Evolutionary conservation across 108 stramenopile genomes (phyloP), one percentile per base, ranked within the genome.

Genomic region (Fistulifera solaris): DNA sequence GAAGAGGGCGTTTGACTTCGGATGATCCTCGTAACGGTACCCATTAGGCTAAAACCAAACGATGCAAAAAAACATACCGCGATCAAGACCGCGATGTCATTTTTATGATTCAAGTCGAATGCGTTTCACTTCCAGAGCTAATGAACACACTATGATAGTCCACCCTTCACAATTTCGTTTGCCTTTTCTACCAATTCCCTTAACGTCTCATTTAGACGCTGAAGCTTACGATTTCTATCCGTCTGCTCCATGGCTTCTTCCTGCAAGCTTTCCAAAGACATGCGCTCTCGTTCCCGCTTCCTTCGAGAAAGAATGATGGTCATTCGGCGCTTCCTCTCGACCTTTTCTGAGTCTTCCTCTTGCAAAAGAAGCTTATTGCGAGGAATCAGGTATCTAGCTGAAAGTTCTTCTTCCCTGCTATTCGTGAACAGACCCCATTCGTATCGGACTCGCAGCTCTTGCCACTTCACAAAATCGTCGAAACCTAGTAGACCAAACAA

Each of bases 281-380:
- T 59, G 8, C 31, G 18, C 27, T 59, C 47, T 18, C 58, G 26
- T 16, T 48, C 58, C 16, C 58, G 58, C 25, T 48, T 48, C 12
- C 47, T 28, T 11, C 47, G 46, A 13, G 58, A 27, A 38, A 26
- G 46, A 18, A 59, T 21, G 22, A 48, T 27, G 18, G 46, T 59
- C 58, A 59, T 59, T 48, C 58, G 22, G 7, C 58, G 48, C 24
- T 59, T 59, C 19, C 47, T 44, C 22, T 59, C 58, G 13, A 27
- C 28, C 27, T 38, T 48, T 18, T 57, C 56, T 2, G 40, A 39
- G 13, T 38, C 56, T 12, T 15, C 21, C 18, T 42, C 12, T 19
- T 21, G 25, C 19, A 21, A 45, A 14, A 57, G 4, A 7, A 40
- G 22, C 35, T 44, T 57, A 45, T 45, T 45, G 31, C 31, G 31